Evolutionary conservation across 129 eudicot genomes (phyloP).

Genomic region (Escallonia herrerae): DNA sequence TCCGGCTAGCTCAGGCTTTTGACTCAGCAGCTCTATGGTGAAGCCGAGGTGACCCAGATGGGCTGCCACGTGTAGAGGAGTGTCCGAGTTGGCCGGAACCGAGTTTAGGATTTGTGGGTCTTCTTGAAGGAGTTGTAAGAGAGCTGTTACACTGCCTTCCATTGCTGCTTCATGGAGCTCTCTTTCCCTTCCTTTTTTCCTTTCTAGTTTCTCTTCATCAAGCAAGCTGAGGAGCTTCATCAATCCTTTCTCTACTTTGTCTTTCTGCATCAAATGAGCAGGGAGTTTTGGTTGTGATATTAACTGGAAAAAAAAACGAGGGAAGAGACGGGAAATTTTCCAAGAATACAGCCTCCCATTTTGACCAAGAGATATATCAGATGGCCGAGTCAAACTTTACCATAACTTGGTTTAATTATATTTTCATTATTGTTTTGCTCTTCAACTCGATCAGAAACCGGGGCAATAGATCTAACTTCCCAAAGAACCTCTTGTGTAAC

Average conservation of each 20-base stretch:
- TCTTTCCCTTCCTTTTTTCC: too few species aligned
- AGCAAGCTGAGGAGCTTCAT: background rate
- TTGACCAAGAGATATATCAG: too few species aligned
- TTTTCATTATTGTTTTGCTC: too few species aligned
- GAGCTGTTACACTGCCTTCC: background rate
- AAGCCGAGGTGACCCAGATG: conserved; percentile 13
- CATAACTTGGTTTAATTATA: too few species aligned
- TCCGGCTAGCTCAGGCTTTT: conserved; percentile 9
- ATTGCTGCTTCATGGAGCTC: conserved; percentile 12
- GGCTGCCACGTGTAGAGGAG: conserved; percentile 18
- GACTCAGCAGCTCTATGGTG: background rate
- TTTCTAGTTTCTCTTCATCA: background rate
- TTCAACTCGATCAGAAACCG: too few species aligned
- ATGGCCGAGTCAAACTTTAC: too few species aligned
- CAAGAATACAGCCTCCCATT: too few species aligned
- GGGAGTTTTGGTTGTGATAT: too few species aligned
- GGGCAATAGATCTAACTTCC: too few species aligned
- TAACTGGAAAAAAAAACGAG: too few species aligned
- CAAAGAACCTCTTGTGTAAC: too few species aligned
- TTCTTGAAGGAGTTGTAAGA: conserved; percentile 8
- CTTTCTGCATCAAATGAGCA: background rate
- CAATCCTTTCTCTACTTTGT: background rate
- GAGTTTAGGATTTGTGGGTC: conserved; percentile 8
- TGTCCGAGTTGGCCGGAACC: background rate
- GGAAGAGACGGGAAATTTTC: too few species aligned